Percentiles rank a stretch among this genome's conserved stretches.
Evolutionary conservation across 2,329 filamentous ascomycete genomes (phyloP).

Genomic region (Aspergillus jensenii): DNA sequence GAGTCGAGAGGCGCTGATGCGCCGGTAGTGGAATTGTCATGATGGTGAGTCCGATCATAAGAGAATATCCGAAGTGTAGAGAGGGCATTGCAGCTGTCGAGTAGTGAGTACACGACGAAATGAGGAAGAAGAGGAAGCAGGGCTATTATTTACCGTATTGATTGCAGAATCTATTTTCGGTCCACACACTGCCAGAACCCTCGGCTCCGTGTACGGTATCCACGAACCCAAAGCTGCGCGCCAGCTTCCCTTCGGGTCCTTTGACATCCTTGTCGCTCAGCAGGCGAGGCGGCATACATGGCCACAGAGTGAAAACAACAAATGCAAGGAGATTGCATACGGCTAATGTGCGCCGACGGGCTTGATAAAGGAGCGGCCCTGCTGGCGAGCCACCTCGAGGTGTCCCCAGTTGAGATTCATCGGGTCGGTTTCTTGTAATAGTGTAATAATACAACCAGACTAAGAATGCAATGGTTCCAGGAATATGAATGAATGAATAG

Average conservation of each 20-base stretch:
- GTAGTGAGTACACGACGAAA: neutral
- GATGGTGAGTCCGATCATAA: constrained; percentile 70
- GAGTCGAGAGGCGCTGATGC: constrained; percentile 48
- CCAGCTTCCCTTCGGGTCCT: constrained; percentile 57
- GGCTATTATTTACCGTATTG: constrained; percentile 60
- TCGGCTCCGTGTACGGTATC: constrained; percentile 59
- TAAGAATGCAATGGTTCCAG: constrained; percentile 70
- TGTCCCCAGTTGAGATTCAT: constrained; percentile 41
- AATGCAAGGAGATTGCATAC: constrained; percentile 61
- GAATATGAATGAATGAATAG: constrained; percentile 78
- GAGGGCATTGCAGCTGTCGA: constrained; percentile 68
- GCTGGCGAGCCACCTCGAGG: constrained; percentile 44
- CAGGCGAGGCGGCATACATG: constrained; percentile 61
- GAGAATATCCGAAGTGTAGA: constrained; percentile 72
- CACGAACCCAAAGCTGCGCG: constrained; percentile 60
- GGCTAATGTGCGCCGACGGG: constrained; percentile 57
- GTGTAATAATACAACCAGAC: constrained; percentile 69
- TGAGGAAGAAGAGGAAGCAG: neutral
- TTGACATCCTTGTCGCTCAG: constrained; percentile 55
- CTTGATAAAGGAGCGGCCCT: constrained; percentile 55
- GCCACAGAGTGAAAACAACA: constrained; percentile 59
- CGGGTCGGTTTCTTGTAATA: constrained; percentile 57
- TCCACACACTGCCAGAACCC: constrained; percentile 69
- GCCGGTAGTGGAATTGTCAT: constrained; percentile 63
- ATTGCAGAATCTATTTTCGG: constrained; percentile 71